Evolutionary conservation across 805 yeast genomes (phyloP), one percentile per base, ranked within the genome.

Genomic region (Zygosaccharomyces siamensis): DNA sequence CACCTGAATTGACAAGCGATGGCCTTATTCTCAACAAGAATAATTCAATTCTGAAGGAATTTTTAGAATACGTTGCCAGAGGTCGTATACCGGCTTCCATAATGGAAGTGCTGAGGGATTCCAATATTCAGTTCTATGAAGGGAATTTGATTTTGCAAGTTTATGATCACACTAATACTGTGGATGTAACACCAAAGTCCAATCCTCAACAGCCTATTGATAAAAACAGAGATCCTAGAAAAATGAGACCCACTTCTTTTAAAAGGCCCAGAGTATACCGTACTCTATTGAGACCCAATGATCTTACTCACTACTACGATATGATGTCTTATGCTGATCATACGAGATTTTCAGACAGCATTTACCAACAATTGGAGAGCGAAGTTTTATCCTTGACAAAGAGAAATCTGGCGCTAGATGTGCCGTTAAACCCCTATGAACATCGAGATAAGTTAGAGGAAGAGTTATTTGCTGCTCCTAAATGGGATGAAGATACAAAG

Each of bases 41-140:
- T 58, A 86, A 87, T 51, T 84, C 88, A 12, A 78, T 86, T 62
- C 79, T 88, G 43, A 85, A 83, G 63, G 86, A 83, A 53, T 93
- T 93, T 59, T 70, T 92, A 51, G 81, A 83, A 54, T 86, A 82
- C 60, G 85, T 92, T 8, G 83, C 89, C 12, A 73, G 79, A 47
- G 95, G 92, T 45, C 84, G 83, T 58, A 87, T 92, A 11, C 97
- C 97, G 1, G 86, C 88, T 36, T 88, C 95, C 11, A 81, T 92
- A 62, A 81, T 89, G 57, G 98, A 93, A 68, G 86, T 92, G 7
- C 75, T 93, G 39, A 81, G 86, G 60, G 98, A 92, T 64, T 87
- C 92, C 32, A 85, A 90, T 16, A 79, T 90, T 30, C 79, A 80
- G 51, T 78, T 89, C 46, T 92, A 88, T 64, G 97, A 93, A 62